Conservation (phyloP, 1,139 yeast species). For the Taphrina populina region DNA sequence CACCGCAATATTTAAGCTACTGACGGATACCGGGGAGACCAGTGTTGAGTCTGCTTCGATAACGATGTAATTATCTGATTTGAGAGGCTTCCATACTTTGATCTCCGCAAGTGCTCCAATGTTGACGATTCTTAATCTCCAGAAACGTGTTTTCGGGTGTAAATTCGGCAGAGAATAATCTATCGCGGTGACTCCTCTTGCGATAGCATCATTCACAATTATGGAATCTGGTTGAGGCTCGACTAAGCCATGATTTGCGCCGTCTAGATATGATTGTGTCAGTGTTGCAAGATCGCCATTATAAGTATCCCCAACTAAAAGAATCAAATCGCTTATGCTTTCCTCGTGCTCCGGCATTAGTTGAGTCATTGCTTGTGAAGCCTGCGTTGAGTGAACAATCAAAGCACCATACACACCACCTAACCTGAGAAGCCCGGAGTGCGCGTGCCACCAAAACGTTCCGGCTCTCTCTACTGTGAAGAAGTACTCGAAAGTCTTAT, state of each 20-base stretch:
- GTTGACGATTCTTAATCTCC: conserved; percentile 43
- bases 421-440: conserved; percentile 70
- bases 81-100: conserved; percentile 46
- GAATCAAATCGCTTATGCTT: conserved; percentile 48
- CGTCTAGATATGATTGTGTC: conserved; percentile 12
- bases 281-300: conserved; percentile 58
- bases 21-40: conserved; percentile 56
- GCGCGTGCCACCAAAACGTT: conserved; percentile 86
- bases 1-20: conserved; percentile 57
- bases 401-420: conserved; percentile 82
- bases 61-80: not conserved
- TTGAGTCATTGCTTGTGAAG: conserved; percentile 26
- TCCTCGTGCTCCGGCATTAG: no score
- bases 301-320: conserved; percentile 81
- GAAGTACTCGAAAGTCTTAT: conserved; percentile 63
- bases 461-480: conserved; percentile 65
- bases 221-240: conserved; percentile 6
- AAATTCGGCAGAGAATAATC: conserved; percentile 43
- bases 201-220: not conserved
- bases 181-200: conserved; percentile 7
- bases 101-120: conserved; percentile 43
- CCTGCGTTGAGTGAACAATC: conserved; percentile 56
- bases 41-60: conserved; percentile 69
- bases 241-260: conserved; percentile 52
- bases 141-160: conserved; percentile 37